Conservation (phyloP, 192 early-diverging fungal genomes). For the Dimargaris cristalligena region DNA sequence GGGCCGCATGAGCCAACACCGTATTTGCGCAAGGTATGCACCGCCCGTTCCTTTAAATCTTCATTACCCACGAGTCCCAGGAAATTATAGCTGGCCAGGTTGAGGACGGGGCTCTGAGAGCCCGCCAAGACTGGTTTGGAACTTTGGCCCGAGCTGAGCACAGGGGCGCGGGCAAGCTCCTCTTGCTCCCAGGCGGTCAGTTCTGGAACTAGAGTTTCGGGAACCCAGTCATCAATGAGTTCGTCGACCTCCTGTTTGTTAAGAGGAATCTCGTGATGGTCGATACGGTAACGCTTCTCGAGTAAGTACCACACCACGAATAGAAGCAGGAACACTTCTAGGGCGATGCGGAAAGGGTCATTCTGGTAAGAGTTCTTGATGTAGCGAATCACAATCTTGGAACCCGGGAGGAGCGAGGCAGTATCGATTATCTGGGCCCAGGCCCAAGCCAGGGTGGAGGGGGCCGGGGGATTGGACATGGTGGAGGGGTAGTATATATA, state of each 20-base stretch:
- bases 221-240: slow-evolving; percentile 85
- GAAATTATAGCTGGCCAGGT: slow-evolving; percentile 79
- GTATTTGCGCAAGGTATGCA: slow-evolving; percentile 73
- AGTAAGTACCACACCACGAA: slow-evolving; percentile 84
- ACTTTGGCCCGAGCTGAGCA: slow-evolving; percentile 25
- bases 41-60: slow-evolving; percentile 60
- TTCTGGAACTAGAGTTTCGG: slow-evolving; percentile 76
- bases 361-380: slow-evolving; percentile 83
- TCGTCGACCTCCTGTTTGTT: slow-evolving; percentile 93
- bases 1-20: slow-evolving; percentile 94
- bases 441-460: slow-evolving; percentile 1
- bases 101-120: slow-evolving; percentile 46
- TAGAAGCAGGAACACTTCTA: slow-evolving; percentile 67
- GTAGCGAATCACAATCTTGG: slow-evolving; percentile 59
- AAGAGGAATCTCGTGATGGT: slow-evolving; percentile 54
- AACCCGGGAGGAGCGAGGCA: slow-evolving; percentile 45
- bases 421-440: slow-evolving; percentile 14
- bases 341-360: slow-evolving; percentile 72
- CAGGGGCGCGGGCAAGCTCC: slow-evolving; percentile 52
- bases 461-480: background rate
- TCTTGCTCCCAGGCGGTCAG: slow-evolving; percentile 49
- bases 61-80: slow-evolving; percentile 64
- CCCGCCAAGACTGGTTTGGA: slow-evolving; percentile 42
- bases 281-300: slow-evolving; percentile 62
- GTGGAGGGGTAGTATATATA: too few relatives aligned